Conservation (phyloP, 75 land plant genomes). For the Gnetum montanum region DNA sequence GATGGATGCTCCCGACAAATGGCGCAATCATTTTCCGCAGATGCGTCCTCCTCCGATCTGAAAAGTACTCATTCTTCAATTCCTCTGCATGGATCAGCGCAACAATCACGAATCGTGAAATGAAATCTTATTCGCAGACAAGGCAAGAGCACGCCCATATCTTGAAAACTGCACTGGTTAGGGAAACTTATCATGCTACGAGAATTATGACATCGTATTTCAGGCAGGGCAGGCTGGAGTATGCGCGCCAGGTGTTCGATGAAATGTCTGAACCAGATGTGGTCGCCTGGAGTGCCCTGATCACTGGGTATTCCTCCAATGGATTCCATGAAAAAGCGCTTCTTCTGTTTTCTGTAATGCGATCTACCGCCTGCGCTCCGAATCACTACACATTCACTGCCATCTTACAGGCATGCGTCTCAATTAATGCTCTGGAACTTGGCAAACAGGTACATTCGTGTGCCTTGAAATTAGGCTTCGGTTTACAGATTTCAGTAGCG, state of each 20-base stretch:
- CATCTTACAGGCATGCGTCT: constrained; percentile 42
- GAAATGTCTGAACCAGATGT: constrained; percentile 24
- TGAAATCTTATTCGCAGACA: no score
- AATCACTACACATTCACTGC: constrained; percentile 23
- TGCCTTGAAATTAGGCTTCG: constrained; percentile 8
- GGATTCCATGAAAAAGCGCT: constrained; percentile 18
- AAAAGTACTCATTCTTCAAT: no score
- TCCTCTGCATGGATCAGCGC: no score
- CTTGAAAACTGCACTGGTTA: no score
- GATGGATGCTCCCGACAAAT: no score
- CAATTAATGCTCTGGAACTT: constrained; percentile 12
- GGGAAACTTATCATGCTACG: no score
- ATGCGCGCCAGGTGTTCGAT: constrained; percentile 21
- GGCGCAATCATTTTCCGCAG: no score
- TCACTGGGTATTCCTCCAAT: constrained; percentile 25
- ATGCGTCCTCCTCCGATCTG: no score
- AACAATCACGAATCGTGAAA: no score
- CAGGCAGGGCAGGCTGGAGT: constrained; percentile 8
- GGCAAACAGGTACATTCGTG: constrained; percentile 20
- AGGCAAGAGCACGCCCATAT: no score
- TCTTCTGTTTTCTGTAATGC: constrained; percentile 24
- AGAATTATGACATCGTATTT: no score
- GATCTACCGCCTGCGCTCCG: constrained; percentile 12
- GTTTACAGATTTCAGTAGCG: background rate
- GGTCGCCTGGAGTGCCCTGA: constrained; percentile 41